A percentile compares a stretch with the other conserved stretches of the same genome.
These are phyloP conservation scores for Rhytidhysteron rufulum DNA, from an alignment of 2,329 filamentous ascomycete genomes.

Conservation along the genomic window DNA sequence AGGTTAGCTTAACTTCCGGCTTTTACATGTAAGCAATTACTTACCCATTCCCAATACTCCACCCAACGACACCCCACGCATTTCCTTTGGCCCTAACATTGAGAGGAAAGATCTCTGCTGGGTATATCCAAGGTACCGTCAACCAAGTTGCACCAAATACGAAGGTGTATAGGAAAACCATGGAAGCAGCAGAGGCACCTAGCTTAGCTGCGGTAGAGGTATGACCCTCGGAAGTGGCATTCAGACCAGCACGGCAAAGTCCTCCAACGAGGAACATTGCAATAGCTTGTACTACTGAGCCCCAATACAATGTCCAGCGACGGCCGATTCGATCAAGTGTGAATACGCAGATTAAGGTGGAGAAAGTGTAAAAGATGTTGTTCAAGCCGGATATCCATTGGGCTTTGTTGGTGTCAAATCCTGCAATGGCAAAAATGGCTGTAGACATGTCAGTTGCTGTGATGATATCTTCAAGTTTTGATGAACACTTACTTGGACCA, in stretches of 20 bases:
- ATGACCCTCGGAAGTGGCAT: conserved; percentile 45
- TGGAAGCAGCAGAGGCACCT: conserved; percentile 63
- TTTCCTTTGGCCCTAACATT: conserved; percentile 70
- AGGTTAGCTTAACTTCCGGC: no score
- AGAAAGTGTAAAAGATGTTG: conserved; percentile 58
- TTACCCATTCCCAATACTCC: conserved; percentile 73
- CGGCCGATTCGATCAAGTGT: conserved; percentile 66
- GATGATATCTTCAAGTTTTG: no score
- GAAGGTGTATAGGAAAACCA: conserved; percentile 67
- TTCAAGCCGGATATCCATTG: conserved; percentile 43
- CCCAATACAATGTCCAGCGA: conserved; percentile 68
- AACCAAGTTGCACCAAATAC: conserved; percentile 64
- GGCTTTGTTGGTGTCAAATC: conserved; percentile 51
- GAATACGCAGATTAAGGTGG: conserved; percentile 66
- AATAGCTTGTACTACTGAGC: conserved; percentile 59
- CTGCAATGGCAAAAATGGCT: conserved; percentile 65
- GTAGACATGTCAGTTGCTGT: no score
- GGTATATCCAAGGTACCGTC: conserved; percentile 57
- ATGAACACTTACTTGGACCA: no score
- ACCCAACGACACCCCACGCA: conserved; percentile 71
- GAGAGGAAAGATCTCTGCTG: conserved; percentile 70
- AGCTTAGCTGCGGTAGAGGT: conserved; percentile 47
- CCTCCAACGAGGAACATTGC: conserved; percentile 66
- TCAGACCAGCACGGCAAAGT: conserved; percentile 54
- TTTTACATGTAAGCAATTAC: no score